A percentile compares a stretch with the other conserved stretches of the same genome.
These are phyloP conservation scores for Salix dunnii DNA, from an alignment of 345 rosid species.

Conservation along the genomic window DNA sequence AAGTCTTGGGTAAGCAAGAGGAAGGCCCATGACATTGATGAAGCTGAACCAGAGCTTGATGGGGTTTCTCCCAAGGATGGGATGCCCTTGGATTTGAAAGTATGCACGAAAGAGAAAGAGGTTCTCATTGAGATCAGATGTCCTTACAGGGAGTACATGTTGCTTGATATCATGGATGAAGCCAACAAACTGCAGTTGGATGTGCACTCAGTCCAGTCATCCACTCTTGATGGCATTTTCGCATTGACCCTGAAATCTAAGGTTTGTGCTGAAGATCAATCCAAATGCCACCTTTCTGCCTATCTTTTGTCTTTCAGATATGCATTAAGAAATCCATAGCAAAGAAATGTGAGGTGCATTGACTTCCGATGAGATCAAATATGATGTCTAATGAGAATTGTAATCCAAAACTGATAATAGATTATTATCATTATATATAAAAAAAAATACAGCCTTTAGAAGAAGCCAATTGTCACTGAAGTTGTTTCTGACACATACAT, in stretches of 20 bases:
- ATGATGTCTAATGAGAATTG: background rate
- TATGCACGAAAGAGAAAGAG: conserved; percentile 45
- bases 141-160: conserved; percentile 56
- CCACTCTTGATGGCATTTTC: conserved; percentile 59
- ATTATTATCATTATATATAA: background rate
- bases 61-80: conserved; percentile 22
- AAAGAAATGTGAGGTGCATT: background rate
- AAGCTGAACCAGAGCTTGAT: conserved; percentile 36
- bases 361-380: background rate
- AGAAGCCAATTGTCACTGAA: background rate
- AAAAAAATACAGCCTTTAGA: background rate
- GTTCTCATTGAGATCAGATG: conserved; percentile 67
- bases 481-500: conserved; percentile 1
- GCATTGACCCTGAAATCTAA: conserved; percentile 57
- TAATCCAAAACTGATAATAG: background rate
- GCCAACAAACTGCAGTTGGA: conserved; percentile 69
- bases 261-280: conserved; percentile 33
- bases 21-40: conserved; percentile 48
- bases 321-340: background rate
- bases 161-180: conserved; percentile 79
- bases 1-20: conserved; percentile 56
- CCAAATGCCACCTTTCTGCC: background rate
- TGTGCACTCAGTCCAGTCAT: conserved; percentile 58
- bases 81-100: conserved; percentile 34
- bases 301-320: background rate